Evolutionary conservation across 257 asterid genomes (phyloP), one percentile per base, ranked within the genome.

Genomic region (Primulina tabacum): DNA sequence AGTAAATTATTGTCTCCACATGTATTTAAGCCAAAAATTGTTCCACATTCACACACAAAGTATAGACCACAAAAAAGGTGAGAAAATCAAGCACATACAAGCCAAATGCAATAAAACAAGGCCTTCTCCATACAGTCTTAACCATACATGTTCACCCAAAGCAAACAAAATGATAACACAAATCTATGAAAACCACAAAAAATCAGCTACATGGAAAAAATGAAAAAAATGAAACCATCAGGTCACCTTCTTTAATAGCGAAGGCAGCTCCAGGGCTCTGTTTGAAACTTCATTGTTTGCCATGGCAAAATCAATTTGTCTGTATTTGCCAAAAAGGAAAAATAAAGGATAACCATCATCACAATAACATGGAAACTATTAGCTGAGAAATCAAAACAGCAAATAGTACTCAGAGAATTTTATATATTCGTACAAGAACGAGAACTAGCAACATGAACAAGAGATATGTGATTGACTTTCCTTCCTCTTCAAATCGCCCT

Each of bases 291-390:
- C 87, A 5, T 77, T 75, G 80, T 82, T 90, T 52, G 95, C 85
- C 76, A 92, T 72, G 53, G 89, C 76, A 82, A 76, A 84, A 82
- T 92, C 97, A 70, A 92, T 82, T 61, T 95, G 90, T 81, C 98
- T 92, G 86, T 82, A 84, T 64, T 69, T 63, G 55, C 33, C 70
- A 55, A 71, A 69, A 28, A 56, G 9, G 9, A 14, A 50, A 29
- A 50, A 14, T 8, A 6, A 68, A 34, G 32, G 2, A 24, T 8
- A 37, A 60, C 35, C 20, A 14, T 64, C 34, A 64, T 28, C 33
- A 38, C 26, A 59, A 37, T 30, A 20, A 58, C 56, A 65, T 60
- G 60, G 18, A 65, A 18, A 60, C 30, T 18, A 35, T 66, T 28
- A 6, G 20, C 4, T 67, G 33, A 67, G 30, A 50, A 50, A 21